Base-by-base conservation (phyloP, 148 eudicot genomes). In the Heliamphora exappendiculata region DNA sequence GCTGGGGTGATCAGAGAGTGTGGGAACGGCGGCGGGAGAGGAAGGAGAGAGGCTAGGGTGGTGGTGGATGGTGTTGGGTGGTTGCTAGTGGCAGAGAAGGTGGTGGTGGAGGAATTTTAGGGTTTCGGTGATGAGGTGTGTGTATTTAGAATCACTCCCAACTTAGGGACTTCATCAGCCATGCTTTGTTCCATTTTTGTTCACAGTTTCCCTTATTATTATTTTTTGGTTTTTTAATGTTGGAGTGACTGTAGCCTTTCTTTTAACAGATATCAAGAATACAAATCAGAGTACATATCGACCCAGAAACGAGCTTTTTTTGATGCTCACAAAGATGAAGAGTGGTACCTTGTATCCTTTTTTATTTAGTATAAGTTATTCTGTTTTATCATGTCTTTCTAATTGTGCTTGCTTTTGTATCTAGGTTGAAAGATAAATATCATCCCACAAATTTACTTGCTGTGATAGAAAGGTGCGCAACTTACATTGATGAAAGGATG, bases 251-350 rank as follows among this genome's bases (percentile, higher is more conserved):
- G 8, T 74, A 17, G 39, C 31, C 59, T 82, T 73, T 33, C 70
- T 29, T 51, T 75, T 76, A 13, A 45, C 82, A 95, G 98, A 80
- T 96, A 96, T 76, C 97, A 96, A 79, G 98, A 93, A 72, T 96
- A 96, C 86, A 91, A 87, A 76, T 84, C 98, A 24, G 99, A 93
- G 78, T 96, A 88, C 76, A 96, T 96, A 75, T 75, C 97, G 28
- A 93, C 99, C 37, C 98, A 91, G 86, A 96, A 96, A 69, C 88
- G 89, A 69, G 80, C 97, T 66, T 96, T 88, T 85, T 96, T 96
- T 82, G 90, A 93, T 78, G 93, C 95, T 75, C 99, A 96, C 79
- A 96, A 93, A 82, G 91, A 89, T 69, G 98, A 96, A 87, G 98
- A 93, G 76, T 93, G 99, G 99, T 96, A 90, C 31, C 3, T 34